Base-by-base conservation (phyloP, 2,329 filamentous ascomycete species). In the Eurotiales sp. region DNA sequence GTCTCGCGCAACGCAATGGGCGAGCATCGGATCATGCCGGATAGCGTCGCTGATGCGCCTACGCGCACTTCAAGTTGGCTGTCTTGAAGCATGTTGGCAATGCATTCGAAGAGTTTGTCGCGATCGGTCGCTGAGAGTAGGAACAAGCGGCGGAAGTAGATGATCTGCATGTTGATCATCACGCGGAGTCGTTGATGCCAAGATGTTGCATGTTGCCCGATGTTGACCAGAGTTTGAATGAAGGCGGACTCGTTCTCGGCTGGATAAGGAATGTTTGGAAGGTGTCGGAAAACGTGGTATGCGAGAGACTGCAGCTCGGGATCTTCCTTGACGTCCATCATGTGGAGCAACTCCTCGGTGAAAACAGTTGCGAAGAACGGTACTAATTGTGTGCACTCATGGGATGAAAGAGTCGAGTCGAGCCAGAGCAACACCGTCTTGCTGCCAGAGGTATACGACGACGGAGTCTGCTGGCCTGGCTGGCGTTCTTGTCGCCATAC, bases 291-390 rank as follows among this genome's bases (percentile, higher is more conserved):
- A 37, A 99, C 93, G 64, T 96, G 90, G 66, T 97, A 99, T 0
- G 93, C 92, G 8, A 96, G 80, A 8, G 88, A 86, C 77, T 96
- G 95, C 2, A 99, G 80, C 69, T 99, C 95, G 0, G 90, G 90
- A 62, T 99, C 93, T 69, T 99, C 93, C 69, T 97, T 97, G 67
- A 99, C 90, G 64, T 99, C 93, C 92, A 99, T 99, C 93, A 99
- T 99, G 75, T 99, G 91, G 47, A 99, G 76, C 12, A 99, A 81
- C 67, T 96, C 88, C 61, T 93, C 88, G 68, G 95, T 93, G 64
- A 97, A 92, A 0, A 87, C 79, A 30, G 88, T 81, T 0, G 90
- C 87, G 76, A 99, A 97, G 79, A 96, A 97, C 3, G 86, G 84
- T 15, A 95, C 83, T 12, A 99, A 81, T 64, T 93, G 87, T 0